phyloP scores from a whole-genome alignment of 2,329 filamentous ascomycete genomes.

The Trichoderma gracile region DNA sequence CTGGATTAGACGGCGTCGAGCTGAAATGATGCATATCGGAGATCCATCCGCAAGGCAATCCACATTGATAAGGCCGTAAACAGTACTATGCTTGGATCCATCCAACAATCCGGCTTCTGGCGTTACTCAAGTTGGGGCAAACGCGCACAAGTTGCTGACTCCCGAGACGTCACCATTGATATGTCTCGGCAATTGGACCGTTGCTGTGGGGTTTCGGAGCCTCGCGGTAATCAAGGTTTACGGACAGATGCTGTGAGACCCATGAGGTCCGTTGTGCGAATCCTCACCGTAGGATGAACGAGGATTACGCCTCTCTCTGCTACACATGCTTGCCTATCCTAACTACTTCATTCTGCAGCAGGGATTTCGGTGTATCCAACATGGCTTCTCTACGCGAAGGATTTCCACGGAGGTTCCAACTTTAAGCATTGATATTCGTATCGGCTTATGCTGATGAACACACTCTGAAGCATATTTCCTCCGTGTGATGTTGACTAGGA shows the following conservation, averaged over 20 bases:
- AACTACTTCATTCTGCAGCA: neutral
- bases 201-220: neutral
- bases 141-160: neutral
- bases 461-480: neutral
- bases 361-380: neutral
- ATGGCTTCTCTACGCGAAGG: neutral
- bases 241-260: neutral
- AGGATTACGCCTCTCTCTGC: neutral
- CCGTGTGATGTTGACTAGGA: neutral
- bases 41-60: neutral
- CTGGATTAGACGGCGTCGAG: too few species aligned
- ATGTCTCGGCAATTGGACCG: neutral
- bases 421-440: too few species aligned
- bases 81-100: too few species aligned
- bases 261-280: neutral
- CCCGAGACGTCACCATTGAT: neutral
- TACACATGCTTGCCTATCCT: too few species aligned
- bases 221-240: neutral
- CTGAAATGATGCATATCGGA: neutral
- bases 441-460: neutral
- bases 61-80: neutral
- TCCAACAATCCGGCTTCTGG: neutral
- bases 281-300: neutral
- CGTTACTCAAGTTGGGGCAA: neutral
- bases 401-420: too few species aligned